A percentile compares a stretch with the other conserved stretches of the same genome.
phyloP scores from a whole-genome alignment of 441 rosid genomes.

The Jatropha podagrica region DNA sequence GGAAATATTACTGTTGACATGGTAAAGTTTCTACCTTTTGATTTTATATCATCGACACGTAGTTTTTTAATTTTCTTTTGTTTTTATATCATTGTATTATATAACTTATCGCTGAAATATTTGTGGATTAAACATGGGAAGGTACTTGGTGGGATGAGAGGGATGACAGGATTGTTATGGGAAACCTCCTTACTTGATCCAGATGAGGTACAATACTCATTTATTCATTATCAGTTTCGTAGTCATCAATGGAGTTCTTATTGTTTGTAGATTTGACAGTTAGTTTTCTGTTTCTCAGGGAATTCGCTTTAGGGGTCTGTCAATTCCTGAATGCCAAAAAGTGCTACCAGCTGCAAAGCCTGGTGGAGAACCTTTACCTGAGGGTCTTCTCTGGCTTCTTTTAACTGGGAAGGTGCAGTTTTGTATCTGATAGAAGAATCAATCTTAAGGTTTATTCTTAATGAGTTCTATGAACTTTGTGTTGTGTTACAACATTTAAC shows the following conservation, averaged over 20 bases:
- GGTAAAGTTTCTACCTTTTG: constrained; percentile 41
- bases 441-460: background rate
- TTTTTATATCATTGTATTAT: background rate
- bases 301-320: constrained; percentile 85
- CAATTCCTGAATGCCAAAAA: constrained; percentile 98
- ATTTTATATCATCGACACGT: background rate
- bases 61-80: background rate
- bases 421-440: constrained; percentile 7
- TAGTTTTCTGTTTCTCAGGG: constrained; percentile 53
- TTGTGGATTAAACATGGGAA: constrained; percentile 30
- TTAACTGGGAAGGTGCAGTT: constrained; percentile 83
- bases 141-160: constrained; percentile 99
- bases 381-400: constrained; percentile 98
- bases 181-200: constrained; percentile 96
- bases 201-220: constrained; percentile 59
- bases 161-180: constrained; percentile 98
- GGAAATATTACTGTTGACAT: constrained; percentile 92
- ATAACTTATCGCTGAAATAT: constrained; percentile 15
- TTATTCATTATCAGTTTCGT: background rate
- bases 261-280: background rate
- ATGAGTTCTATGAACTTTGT: background rate
- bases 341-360: constrained; percentile 82
- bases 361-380: constrained; percentile 94
- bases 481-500: background rate
- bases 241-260: background rate